A percentile compares a stretch with the other conserved stretches of the same genome.
Conservation (phyloP, 768 basidiomycete genomes). For the Kwoniella sp. region DNA sequence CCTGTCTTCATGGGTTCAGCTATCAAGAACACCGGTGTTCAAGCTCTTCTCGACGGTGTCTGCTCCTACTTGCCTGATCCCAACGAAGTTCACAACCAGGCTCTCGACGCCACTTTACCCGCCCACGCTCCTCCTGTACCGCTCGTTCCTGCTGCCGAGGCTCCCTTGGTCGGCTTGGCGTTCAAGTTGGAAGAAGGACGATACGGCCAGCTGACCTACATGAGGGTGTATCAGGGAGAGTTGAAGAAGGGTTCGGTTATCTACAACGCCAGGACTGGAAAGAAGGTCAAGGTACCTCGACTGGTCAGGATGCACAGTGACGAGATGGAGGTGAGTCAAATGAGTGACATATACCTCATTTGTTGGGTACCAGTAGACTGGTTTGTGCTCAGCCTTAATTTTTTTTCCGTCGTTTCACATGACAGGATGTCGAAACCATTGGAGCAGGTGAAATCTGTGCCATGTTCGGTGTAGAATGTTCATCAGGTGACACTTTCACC, state of each 20-base stretch:
- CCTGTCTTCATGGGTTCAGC: constrained; percentile 97
- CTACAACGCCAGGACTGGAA: constrained; percentile 89
- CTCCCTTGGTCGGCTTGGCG: constrained; percentile 87
- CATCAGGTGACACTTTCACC: constrained; percentile 95
- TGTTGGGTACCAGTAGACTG: too few relatives aligned
- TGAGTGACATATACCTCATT: too few relatives aligned
- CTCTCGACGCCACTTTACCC: constrained; percentile 69
- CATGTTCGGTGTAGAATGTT: constrained; percentile 98
- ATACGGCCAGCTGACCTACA: constrained; percentile 96
- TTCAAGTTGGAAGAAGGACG: constrained; percentile 98
- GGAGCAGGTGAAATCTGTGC: constrained; percentile 99
- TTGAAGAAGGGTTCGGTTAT: constrained; percentile 82
- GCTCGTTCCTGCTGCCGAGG: constrained; percentile 77
- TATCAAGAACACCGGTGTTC: constrained; percentile 94
- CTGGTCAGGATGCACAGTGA: constrained; percentile 97
- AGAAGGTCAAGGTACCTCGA: constrained; percentile 94
- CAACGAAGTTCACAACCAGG: constrained; percentile 72
- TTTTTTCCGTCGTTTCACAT: background rate
- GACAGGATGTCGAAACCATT: constrained; percentile 83
- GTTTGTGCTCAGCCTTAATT: too few relatives aligned
- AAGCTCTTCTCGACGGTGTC: constrained; percentile 89
- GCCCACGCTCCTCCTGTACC: constrained; percentile 68
- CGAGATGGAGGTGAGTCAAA: constrained; percentile 84
- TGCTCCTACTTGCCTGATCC: constrained; percentile 94
- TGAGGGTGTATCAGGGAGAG: constrained; percentile 95